phyloP scores from a whole-genome alignment of 805 yeast species.

The Zygosaccharomyces pseudorouxii region DNA sequence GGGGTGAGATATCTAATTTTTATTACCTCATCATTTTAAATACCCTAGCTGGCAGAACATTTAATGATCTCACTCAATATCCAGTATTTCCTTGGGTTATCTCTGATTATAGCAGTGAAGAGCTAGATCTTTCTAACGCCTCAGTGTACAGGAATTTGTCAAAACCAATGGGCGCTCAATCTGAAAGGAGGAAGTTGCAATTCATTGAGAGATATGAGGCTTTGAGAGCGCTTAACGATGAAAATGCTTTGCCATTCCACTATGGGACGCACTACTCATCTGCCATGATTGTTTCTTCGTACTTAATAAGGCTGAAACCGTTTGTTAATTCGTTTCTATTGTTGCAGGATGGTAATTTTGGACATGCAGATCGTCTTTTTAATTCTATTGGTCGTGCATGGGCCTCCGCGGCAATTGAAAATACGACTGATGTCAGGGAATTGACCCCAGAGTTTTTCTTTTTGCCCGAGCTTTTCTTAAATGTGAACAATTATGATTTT shows the following conservation, averaged over 20 bases:
- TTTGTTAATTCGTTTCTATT: slow-evolving; percentile 73
- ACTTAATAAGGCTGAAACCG: slow-evolving; percentile 70
- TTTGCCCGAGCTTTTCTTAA: slow-evolving; percentile 70
- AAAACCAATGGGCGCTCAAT: slow-evolving; percentile 92
- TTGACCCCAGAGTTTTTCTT: slow-evolving; percentile 82
- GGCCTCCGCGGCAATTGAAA: slow-evolving; percentile 72
- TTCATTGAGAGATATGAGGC: slow-evolving; percentile 74
- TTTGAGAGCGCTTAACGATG: slow-evolving; percentile 54
- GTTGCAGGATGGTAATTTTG: slow-evolving; percentile 84
- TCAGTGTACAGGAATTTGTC: slow-evolving; percentile 66
- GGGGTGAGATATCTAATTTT: slow-evolving; percentile 77
- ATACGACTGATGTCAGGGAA: slow-evolving; percentile 84
- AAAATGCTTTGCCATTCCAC: slow-evolving; percentile 69
- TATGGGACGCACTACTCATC: slow-evolving; percentile 93
- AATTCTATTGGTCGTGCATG: slow-evolving; percentile 73
- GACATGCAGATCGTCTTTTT: slow-evolving; percentile 81
- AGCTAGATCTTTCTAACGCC: slow-evolving; percentile 60
- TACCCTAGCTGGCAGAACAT: slow-evolving; percentile 83
- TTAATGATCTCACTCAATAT: slow-evolving; percentile 83
- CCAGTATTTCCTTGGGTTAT: slow-evolving; percentile 92
- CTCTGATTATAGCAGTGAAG: slow-evolving; percentile 71
- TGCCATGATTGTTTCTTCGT: slow-evolving; percentile 88
- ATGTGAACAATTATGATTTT: slow-evolving; percentile 61
- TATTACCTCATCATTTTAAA: slow-evolving; percentile 75
- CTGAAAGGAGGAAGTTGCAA: slow-evolving; percentile 50